Conservation (phyloP, 768 basidiomycete genomes). For the Lentinula edodes region DNA sequence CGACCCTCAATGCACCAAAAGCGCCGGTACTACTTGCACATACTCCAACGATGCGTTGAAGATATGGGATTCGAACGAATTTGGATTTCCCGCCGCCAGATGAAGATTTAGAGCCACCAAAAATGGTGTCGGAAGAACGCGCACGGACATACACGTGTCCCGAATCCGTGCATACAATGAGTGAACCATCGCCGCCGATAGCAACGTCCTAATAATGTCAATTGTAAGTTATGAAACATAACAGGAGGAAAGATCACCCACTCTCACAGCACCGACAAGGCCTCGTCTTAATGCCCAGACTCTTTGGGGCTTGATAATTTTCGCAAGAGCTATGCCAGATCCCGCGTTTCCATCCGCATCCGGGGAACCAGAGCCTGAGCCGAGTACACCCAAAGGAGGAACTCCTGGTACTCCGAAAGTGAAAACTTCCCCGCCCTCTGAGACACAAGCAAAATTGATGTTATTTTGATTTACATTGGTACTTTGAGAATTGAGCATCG, state of each 20-base stretch:
- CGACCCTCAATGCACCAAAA: slow-evolving; percentile 78
- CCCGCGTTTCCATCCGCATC: background rate
- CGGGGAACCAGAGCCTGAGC: background rate
- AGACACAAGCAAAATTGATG: slow-evolving; percentile 5
- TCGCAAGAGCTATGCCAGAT: slow-evolving; percentile 15
- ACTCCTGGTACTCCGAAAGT: slow-evolving; percentile 54
- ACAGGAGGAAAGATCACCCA: slow-evolving; percentile 30
- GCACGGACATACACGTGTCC: slow-evolving; percentile 90
- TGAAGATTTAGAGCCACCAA: slow-evolving; percentile 13
- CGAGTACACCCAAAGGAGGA: slow-evolving; percentile 2
- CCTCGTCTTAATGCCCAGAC: slow-evolving; percentile 88
- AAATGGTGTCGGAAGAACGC: slow-evolving; percentile 31
- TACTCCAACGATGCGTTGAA: slow-evolving; percentile 84
- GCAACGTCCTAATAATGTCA: slow-evolving; percentile 68
- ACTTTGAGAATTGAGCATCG: background rate
- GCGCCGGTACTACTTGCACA: slow-evolving; percentile 84
- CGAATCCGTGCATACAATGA: slow-evolving; percentile 90
- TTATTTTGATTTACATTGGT: background rate
- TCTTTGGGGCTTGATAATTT: slow-evolving; percentile 72
- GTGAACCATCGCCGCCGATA: slow-evolving; percentile 78
- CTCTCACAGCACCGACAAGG: slow-evolving; percentile 64
- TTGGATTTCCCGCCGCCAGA: slow-evolving; percentile 42
- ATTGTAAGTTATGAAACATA: background rate
- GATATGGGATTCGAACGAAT: slow-evolving; percentile 72
- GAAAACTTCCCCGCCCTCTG: slow-evolving; percentile 73